Evolutionary conservation across 257 asterid genomes (phyloP).

Genomic region (Marsdenia floribunda): DNA sequence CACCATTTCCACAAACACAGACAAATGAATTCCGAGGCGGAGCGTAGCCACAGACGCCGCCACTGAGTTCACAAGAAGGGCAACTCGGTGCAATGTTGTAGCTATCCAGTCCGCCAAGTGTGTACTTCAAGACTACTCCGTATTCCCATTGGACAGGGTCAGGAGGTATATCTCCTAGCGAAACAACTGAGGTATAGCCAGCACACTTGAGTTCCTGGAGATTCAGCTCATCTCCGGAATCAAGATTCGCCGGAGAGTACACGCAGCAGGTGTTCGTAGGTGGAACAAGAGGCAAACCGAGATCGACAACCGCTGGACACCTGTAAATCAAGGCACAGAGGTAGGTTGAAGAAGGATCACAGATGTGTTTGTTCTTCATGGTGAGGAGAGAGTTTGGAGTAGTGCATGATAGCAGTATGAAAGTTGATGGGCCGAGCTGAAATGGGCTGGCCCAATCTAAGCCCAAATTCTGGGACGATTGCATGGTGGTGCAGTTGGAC

Average conservation of each 20-base stretch:
- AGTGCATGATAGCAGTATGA: not conserved
- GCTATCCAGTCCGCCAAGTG: conserved; percentile 10
- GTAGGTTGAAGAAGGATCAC: conserved; percentile 12
- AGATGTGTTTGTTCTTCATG: not conserved
- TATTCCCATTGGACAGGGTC: conserved; percentile 13
- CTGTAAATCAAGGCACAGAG: conserved; percentile 9
- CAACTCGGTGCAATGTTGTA: conserved; percentile 5
- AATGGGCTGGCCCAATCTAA: conserved; percentile 16
- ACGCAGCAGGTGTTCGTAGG: conserved; percentile 6
- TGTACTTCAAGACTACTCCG: conserved; percentile 13
- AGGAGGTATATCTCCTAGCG: conserved; percentile 2
- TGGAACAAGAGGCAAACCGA: not conserved
- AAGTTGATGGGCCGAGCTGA: conserved; percentile 1
- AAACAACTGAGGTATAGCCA: conserved; percentile 7
- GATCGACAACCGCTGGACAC: not conserved
- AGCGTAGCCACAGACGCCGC: conserved; percentile 8
- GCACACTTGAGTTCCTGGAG: conserved; percentile 9
- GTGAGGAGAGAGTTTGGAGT: not conserved
- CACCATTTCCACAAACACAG: conserved; percentile 10
- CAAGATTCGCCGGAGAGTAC: conserved; percentile 12
- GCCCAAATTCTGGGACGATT: not conserved
- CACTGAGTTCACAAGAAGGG: conserved; percentile 12
- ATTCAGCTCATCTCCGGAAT: not conserved
- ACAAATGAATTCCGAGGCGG: conserved; percentile 7
- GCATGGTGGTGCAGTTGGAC: conserved; percentile 11